A percentile compares a stretch with the other conserved stretches of the same genome.
These are phyloP conservation scores for Sugiyamaella grinbergsii DNA, from an alignment of 1,139 yeast species.

Conservation along the genomic window DNA sequence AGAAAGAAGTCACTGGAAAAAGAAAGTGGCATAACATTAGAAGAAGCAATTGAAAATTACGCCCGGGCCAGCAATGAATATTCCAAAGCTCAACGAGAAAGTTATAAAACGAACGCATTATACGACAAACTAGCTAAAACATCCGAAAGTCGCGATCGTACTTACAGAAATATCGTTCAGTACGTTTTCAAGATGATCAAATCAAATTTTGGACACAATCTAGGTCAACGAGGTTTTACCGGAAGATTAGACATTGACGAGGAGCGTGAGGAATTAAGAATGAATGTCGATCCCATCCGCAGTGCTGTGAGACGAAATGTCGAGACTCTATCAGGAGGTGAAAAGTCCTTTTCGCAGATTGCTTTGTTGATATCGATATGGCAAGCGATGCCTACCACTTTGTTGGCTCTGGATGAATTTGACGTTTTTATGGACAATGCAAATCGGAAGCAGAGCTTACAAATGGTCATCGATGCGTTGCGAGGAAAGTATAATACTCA, in stretches of 20 bases:
- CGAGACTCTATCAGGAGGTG: conserved; percentile 93
- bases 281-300: conserved; percentile 47
- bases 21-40: conserved; percentile 10
- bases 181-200: conserved; percentile 22
- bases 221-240: conserved; percentile 61
- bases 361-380: conserved; percentile 87
- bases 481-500: conserved; percentile 66
- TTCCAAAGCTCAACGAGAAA: conserved; percentile 43
- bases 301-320: conserved; percentile 65
- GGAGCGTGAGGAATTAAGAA: conserved; percentile 44
- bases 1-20: conserved; percentile 21
- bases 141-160: conserved; percentile 36
- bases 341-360: conserved; percentile 90
- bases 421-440: conserved; percentile 98
- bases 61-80: conserved; percentile 46
- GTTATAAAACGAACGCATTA: conserved; percentile 30
- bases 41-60: conserved; percentile 34
- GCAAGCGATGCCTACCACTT: conserved; percentile 85
- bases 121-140: conserved; percentile 36
- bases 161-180: conserved; percentile 27
- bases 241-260: conserved; percentile 72
- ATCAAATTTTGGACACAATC: conserved; percentile 32
- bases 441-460: conserved; percentile 78
- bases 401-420: conserved; percentile 93
- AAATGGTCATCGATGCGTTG: conserved; percentile 69